Base-by-base conservation (phyloP, 169 alveolate species). In the Babesia caballi region DNA sequence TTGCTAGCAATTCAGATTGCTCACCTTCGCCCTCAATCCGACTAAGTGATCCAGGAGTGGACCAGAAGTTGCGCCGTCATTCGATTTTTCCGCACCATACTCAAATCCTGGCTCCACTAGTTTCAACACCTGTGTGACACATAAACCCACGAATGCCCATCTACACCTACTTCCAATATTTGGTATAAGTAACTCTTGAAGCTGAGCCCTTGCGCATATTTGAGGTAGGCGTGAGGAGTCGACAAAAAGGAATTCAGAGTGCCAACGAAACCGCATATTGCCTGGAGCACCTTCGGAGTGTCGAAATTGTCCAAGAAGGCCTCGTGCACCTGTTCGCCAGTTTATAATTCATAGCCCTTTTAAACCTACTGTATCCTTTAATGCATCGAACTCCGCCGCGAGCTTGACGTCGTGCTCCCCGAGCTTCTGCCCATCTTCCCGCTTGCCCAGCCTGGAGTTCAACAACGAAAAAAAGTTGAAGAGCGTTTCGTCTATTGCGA, bases 391-490 rank as follows among this genome's bases (percentile, higher is more conserved):
- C 36, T 41, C 57, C 15, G 44, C 76, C 42, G 69, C 74, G 32
- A 91, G 73, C 23, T 70, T 58, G 40, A 50, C 28, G 52, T 89
- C 93, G 19, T 63, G 75, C 23, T 78, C 85, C 11, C 52, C 49
- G 91, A 91, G 81, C 35, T 85, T 83, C 33, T 86, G 88, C 52
- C 67, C 70, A 47, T 66, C n/a, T 49, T 47, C 68, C 36, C 68
- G 46, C 27, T 67, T 61, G 70, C 96, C 88, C 19, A 94, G 70
- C 67, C 90, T 85, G 38, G 97, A 96, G 46, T 91, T 91, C 21
- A 92, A 80, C 67, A 92, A 88, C 28, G 96, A 88, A 89, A 96
- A 96, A 82, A 97, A 97, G 78, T 95, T 96, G 25, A 77, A 71
- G 53, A 95, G 92, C 14, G 88, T 83, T 54, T 94, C 92, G 76